Conservation (phyloP, 805 yeast species). For the Ogataea ramenticola region DNA sequence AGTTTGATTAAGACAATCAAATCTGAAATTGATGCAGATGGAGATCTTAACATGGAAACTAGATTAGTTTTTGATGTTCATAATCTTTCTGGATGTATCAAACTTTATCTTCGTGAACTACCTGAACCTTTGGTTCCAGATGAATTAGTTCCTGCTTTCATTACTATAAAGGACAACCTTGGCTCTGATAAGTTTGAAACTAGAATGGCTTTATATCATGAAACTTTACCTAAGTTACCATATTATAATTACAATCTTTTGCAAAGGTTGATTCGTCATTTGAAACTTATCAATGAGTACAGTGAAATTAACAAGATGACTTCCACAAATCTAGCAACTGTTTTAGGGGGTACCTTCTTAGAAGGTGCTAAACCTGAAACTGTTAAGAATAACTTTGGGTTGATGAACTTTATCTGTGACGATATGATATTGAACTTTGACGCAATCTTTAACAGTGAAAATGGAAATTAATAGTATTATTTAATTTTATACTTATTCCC, state of each 20-base stretch:
- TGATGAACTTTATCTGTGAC: conserved; percentile 48
- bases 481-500: no score
- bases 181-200: conserved; percentile 11
- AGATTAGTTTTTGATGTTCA: conserved; percentile 59
- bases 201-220: conserved; percentile 20
- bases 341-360: conserved; percentile 60
- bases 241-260: conserved; percentile 59
- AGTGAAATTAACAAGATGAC: conserved; percentile 78
- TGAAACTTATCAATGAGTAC: conserved; percentile 59
- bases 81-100: conserved; percentile 83
- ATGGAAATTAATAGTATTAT: no score
- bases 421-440: conserved; percentile 38
- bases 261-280: conserved; percentile 60
- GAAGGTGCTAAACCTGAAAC: conserved; percentile 46
- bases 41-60: conserved; percentile 38
- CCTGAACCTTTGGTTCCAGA: conserved; percentile 79
- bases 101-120: conserved; percentile 73
- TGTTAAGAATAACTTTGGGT: conserved; percentile 42
- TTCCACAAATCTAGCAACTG: conserved; percentile 84
- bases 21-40: conserved; percentile 36
- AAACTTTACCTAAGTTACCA: conserved; percentile 41
- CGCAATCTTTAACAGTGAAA: conserved; percentile 22
- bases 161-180: conserved; percentile 22
- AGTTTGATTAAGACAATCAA: conserved; percentile 38
- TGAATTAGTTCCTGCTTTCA: conserved; percentile 54